Evolutionary conservation across 2,329 filamentous ascomycete species (phyloP).

Genomic region (Diplodia sapinea): DNA sequence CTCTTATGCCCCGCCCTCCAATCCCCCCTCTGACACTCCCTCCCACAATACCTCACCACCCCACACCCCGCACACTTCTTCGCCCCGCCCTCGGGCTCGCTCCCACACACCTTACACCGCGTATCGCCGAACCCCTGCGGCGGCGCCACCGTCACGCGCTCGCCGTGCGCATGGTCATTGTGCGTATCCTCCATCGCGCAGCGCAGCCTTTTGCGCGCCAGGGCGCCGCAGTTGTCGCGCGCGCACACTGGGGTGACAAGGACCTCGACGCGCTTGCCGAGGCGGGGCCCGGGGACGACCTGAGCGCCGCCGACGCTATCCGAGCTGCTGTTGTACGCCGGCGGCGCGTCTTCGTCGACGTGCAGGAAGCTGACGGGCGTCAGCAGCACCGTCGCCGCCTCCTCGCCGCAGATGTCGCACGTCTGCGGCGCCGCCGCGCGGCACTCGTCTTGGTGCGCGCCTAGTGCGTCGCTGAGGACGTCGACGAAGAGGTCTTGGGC

Average conservation of each 20-base stretch:
- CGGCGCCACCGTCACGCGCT: neutral
- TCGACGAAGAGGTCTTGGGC: conserved; percentile 22
- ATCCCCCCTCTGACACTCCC: conserved; percentile 28
- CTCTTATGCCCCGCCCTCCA: conserved; percentile 25
- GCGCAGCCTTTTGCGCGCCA: conserved; percentile 36
- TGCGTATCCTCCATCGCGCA: conserved; percentile 34
- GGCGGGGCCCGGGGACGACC: too few relatives aligned
- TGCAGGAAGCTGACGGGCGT: conserved; percentile 27
- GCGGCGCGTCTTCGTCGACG: neutral
- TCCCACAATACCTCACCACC: conserved; percentile 25
- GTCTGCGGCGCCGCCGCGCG: neutral
- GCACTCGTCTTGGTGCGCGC: conserved; percentile 4
- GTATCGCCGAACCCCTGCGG: conserved; percentile 4
- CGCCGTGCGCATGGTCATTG: neutral
- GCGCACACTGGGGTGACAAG: conserved; percentile 25
- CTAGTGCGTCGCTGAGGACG: neutral
- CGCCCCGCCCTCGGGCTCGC: neutral
- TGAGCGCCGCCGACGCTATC: too few relatives aligned
- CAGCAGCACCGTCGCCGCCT: conserved; percentile 5
- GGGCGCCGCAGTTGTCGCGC: neutral
- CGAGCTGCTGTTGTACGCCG: neutral
- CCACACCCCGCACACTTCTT: conserved; percentile 25
- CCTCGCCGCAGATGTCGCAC: conserved; percentile 21
- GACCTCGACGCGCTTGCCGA: conserved; percentile 23
- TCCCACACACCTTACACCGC: conserved; percentile 22